These are phyloP conservation scores for Arthrinium phaeospermum DNA, from an alignment of 2,329 filamentous ascomycete species.

Conservation along the genomic window DNA sequence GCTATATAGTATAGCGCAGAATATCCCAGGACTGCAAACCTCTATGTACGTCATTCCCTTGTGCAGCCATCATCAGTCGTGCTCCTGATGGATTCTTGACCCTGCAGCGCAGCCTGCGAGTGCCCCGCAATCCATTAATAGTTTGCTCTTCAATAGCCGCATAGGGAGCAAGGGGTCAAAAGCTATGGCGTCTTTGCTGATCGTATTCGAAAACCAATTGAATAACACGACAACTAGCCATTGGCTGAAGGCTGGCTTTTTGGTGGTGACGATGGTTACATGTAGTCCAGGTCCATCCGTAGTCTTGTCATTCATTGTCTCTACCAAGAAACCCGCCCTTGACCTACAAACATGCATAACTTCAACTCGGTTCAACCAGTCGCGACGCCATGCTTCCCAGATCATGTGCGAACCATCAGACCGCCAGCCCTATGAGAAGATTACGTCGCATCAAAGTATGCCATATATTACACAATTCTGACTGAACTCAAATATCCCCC, in stretches of 20 bases:
- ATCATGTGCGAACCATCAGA: neutral
- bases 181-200: too few relatives aligned
- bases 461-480: neutral
- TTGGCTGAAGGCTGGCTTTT: too few relatives aligned
- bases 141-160: neutral
- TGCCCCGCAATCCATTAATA: slow-evolving; percentile 8
- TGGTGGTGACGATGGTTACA: too few relatives aligned
- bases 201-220: too few relatives aligned
- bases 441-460: neutral
- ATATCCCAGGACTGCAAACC: neutral
- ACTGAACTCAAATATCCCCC: neutral
- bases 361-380: neutral
- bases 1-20: neutral
- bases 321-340: too few relatives aligned
- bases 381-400: neutral
- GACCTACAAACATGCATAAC: too few relatives aligned
- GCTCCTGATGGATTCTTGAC: neutral
- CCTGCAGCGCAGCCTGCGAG: neutral
- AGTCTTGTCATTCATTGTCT: too few relatives aligned
- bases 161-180: neutral
- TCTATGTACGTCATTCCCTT: neutral
- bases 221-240: neutral
- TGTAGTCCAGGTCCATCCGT: too few relatives aligned
- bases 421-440: neutral
- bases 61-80: neutral